Evolutionary conservation across 2,329 filamentous ascomycete genomes (phyloP).

Genomic region (Aureobasidium namibiae): DNA sequence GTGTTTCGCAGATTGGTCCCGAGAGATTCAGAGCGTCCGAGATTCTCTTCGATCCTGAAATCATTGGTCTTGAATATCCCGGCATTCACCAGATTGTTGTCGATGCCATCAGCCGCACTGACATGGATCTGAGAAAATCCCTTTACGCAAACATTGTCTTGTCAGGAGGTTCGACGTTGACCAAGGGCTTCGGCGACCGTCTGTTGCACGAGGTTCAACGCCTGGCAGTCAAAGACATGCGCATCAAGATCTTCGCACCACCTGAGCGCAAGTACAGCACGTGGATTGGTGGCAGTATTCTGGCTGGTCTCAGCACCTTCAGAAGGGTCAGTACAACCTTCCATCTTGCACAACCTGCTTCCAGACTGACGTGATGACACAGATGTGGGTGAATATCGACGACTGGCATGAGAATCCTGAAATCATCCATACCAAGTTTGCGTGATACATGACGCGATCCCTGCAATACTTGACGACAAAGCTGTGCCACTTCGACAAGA

Average conservation of each 20-base stretch:
- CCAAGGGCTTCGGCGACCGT: conserved; percentile 92
- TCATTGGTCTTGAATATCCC: conserved; percentile 93
- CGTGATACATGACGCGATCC: conserved; percentile 40
- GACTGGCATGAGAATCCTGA: conserved; percentile 99
- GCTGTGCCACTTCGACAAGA: neutral
- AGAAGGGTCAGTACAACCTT: conserved; percentile 65
- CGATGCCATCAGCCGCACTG: conserved; percentile 88
- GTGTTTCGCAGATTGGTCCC: conserved; percentile 61
- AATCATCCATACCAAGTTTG: conserved; percentile 97
- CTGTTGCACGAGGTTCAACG: conserved; percentile 86
- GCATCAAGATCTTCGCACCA: conserved; percentile 97
- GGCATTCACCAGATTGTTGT: conserved; percentile 97
- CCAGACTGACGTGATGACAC: conserved; percentile 15
- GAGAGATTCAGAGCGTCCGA: conserved; percentile 94
- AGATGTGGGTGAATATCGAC: conserved; percentile 99
- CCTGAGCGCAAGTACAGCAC: conserved; percentile 98
- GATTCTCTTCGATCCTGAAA: conserved; percentile 94
- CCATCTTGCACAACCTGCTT: conserved; percentile 14
- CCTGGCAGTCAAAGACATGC: conserved; percentile 96
- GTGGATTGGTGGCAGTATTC: conserved; percentile 96
- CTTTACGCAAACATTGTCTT: conserved; percentile 96
- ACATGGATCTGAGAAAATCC: conserved; percentile 88
- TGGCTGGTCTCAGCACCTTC: conserved; percentile 94
- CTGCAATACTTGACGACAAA: conserved; percentile 5
- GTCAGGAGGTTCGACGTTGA: conserved; percentile 90